Percentiles rank a stretch among this genome's conserved stretches.
These are phyloP conservation scores for Penicillium verhagenii DNA, from an alignment of 495 filamentous ascomycete genomes.

Conservation along the genomic window DNA sequence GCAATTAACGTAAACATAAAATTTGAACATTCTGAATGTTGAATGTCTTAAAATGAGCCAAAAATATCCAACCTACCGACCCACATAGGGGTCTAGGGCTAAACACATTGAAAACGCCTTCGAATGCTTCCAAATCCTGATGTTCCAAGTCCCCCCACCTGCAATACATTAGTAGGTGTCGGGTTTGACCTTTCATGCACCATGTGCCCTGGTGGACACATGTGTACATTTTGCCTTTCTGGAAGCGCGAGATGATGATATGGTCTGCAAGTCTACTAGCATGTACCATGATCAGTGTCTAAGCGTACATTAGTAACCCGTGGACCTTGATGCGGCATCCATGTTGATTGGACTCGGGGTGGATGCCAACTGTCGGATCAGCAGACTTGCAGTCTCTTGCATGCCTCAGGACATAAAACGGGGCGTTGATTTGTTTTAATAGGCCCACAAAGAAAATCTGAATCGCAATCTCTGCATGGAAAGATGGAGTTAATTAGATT, in stretches of 20 bases:
- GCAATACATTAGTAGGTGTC: too few relatives aligned
- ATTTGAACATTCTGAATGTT: too few relatives aligned
- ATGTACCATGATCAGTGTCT: neutral
- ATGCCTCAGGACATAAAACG: neutral
- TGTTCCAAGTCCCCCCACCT: too few relatives aligned
- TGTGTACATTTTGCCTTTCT: neutral
- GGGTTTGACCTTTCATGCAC: too few relatives aligned
- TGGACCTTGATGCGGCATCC: neutral
- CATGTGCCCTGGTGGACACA: too few relatives aligned
- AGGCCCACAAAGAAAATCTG: conserved; percentile 7
- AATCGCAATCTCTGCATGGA: conserved; percentile 8
- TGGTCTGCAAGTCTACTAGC: neutral
- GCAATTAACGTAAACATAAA: too few relatives aligned
- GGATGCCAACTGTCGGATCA: conserved; percentile 1
- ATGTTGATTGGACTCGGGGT: neutral
- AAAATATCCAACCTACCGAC: too few relatives aligned
- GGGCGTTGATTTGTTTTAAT: conserved; percentile 1
- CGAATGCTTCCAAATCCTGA: too few relatives aligned
- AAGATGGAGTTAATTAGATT: conserved; percentile 10
- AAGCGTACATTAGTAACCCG: neutral
- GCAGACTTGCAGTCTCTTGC: neutral
- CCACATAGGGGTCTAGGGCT: too few relatives aligned
- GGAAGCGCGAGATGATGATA: conserved; percentile 1
- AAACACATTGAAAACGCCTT: too few relatives aligned
- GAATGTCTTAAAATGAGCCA: too few relatives aligned